Evolutionary conservation across 2,329 filamentous ascomycete species (phyloP), one percentile per base, ranked within the genome.

Genomic region (Didymella glomerata): DNA sequence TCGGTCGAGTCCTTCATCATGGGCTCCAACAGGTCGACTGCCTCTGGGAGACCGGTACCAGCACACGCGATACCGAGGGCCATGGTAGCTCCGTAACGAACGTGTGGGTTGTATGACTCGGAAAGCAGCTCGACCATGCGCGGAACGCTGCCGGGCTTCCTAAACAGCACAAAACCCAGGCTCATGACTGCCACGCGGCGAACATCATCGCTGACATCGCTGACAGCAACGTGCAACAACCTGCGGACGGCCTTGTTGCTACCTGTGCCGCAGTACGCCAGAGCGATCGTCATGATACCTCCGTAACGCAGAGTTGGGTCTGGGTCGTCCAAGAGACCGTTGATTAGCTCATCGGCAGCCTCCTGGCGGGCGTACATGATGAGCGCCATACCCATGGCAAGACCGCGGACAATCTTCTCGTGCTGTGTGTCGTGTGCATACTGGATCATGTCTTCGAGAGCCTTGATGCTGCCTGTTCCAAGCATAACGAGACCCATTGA

Each of bases 1-100:
- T 99, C 95, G 58, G 93, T 96, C 8, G 95, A 96, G 70, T 99
- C 95, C 83, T 98, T 99, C 83, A 97, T 93, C 95, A 99, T 99
- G 18, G 95, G 95, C 82, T 99, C 95, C 4, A 99, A 85, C 18
- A 99, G 85, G 72, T 99, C 95, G 62, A 98, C 95, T 22, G 96
- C 95, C 80, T 99, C 95, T 63, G 97, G 93, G 28, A 98, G 84
- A 14, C 95, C 95, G 51, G 95, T 99, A 47, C 95, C 95, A 25
- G 95, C 95, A 71, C 96, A 99, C 25, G 96, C 96, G 72, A 99
- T 99, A 79, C 95, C 95, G 13, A 99, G 86, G 42, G 96, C 96
- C 93, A 99, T 97, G 52, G 95, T 95, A 20, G 95, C 96, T 74
- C 95, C 95, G 72, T 99, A 99, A 57, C 95, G 90, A 46, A 99